phyloP scores from a whole-genome alignment of 2,329 filamentous ascomycete genomes.

The Phyllosticta ampelicida region DNA sequence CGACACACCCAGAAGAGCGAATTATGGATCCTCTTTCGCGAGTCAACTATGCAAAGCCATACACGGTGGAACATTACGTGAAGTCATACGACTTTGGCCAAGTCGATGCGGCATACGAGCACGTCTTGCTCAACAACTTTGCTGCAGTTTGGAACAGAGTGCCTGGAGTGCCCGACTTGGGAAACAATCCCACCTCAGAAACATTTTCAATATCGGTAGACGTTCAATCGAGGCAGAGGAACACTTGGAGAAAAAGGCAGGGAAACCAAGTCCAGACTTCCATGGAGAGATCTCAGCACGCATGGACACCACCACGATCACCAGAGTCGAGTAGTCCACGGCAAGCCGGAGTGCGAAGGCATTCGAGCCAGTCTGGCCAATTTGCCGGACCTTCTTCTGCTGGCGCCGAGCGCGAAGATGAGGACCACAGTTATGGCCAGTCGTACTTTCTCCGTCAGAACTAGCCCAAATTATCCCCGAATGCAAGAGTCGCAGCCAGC shows the following conservation, averaged over 20 bases:
- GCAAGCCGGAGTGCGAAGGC: background rate
- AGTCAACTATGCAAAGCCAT: slow-evolving; percentile 18
- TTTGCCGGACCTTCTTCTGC: background rate
- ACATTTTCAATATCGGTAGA: background rate
- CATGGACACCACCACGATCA: background rate
- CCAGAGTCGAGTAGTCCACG: background rate
- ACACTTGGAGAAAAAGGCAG: background rate
- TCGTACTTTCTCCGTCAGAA: background rate
- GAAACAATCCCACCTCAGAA: background rate
- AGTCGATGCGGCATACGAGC: slow-evolving; percentile 5
- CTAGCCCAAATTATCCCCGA: background rate
- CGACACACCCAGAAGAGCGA: slow-evolving; percentile 4
- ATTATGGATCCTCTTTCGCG: slow-evolving; percentile 17
- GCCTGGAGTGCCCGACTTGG: background rate
- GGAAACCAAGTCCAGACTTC: background rate
- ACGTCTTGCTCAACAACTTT: background rate
- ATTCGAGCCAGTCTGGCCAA: background rate
- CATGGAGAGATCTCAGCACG: background rate
- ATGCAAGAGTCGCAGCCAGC: background rate
- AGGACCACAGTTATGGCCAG: background rate
- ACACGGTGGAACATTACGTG: slow-evolving; percentile 22
- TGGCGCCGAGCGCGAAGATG: background rate
- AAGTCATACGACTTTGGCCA: slow-evolving; percentile 19
- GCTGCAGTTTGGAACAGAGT: background rate
- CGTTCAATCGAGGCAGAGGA: background rate